Evolutionary conservation across 2,329 filamentous ascomycete genomes (phyloP), one percentile per base, ranked within the genome.

Genomic region (Xylariaceae sp.): DNA sequence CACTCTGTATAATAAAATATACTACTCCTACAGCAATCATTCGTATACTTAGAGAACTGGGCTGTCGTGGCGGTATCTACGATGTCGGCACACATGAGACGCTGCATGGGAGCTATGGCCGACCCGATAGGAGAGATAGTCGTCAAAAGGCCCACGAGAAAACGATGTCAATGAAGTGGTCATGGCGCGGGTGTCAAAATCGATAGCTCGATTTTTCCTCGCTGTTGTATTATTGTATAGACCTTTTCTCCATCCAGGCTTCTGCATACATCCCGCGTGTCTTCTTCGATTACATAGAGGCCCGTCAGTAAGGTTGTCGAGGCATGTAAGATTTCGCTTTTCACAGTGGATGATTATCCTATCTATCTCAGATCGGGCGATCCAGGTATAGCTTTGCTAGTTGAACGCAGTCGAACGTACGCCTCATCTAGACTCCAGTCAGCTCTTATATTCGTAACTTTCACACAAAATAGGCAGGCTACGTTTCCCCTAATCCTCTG

Each of bases 201-300:
- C 41, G 40, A 56, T 54, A 48, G 14, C 50, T 14, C 42, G 50
- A 52, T 59, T 50, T 46, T 48, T 46, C 50, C 48, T 49, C 60
- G 62, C 60, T 62, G 45, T 61, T 71, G 68, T 71, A 70, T 64
- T 66, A 70, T 60, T 70, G 67, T 70, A 70, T 70, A 70, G 67
- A 71, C 57, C 56, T 60, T 63, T 65, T 61, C 57, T 60, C 60
- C 32, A 16, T 16, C 32, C 14, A 16, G 26, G 5, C 26, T 10
- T 16, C 3, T 37, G 32, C 32, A 7, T 37, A 7, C 32, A 16
- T 37, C 9, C 32, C 9, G 23, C 23, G 23, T 26, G 23, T 26
- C 9, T 26, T 26, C 23, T 4, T 9, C 9, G 9, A 26, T n/a
- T n/a, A n/a, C n/a, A n/a, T n/a, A n/a, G n/a, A n/a, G n/a, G n/a